Percentiles rank a stretch among this genome's conserved stretches.
These are phyloP conservation scores for Sphaerostilbella broomeana DNA, from an alignment of 2,329 filamentous ascomycete genomes.

Conservation along the genomic window DNA sequence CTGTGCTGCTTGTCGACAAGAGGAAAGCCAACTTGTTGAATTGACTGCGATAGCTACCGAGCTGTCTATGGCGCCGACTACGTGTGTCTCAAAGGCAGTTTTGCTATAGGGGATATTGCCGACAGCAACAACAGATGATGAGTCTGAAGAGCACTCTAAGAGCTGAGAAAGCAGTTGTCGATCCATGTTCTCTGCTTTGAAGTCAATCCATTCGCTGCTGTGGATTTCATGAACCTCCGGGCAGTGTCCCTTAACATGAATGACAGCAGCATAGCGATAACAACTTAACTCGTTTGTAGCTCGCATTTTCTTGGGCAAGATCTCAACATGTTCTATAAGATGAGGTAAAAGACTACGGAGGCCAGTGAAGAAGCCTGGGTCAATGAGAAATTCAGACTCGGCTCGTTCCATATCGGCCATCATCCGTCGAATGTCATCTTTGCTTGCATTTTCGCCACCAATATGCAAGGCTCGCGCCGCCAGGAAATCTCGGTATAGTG, in stretches of 20 bases:
- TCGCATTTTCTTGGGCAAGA: conserved; percentile 4
- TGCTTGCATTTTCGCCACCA: conserved; percentile 3
- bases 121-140: conserved; percentile 14
- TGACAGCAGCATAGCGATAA: conserved; percentile 3
- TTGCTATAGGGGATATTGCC: conserved; percentile 24
- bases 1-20: conserved; percentile 1
- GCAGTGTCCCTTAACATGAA: neutral
- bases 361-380: conserved; percentile 20
- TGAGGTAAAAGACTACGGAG: conserved; percentile 14
- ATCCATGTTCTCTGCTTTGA: conserved; percentile 12
- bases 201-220: conserved; percentile 17
- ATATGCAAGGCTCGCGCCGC: conserved; percentile 9
- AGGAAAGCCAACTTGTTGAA: conserved; percentile 11
- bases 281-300: conserved; percentile 5
- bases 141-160: conserved; percentile 4
- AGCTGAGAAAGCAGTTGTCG: conserved; percentile 8
- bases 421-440: conserved; percentile 5
- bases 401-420: conserved; percentile 11
- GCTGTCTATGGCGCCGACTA: conserved; percentile 14
- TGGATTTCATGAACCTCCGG: conserved; percentile 15
- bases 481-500: conserved; percentile 15
- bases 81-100: conserved; percentile 23
- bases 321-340: conserved; percentile 5
- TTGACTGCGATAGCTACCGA: neutral
- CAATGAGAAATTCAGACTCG: conserved; percentile 19